Base-by-base conservation (phyloP, 1,284 basidiomycete species). In the Laetiporus sulphureus region DNA sequence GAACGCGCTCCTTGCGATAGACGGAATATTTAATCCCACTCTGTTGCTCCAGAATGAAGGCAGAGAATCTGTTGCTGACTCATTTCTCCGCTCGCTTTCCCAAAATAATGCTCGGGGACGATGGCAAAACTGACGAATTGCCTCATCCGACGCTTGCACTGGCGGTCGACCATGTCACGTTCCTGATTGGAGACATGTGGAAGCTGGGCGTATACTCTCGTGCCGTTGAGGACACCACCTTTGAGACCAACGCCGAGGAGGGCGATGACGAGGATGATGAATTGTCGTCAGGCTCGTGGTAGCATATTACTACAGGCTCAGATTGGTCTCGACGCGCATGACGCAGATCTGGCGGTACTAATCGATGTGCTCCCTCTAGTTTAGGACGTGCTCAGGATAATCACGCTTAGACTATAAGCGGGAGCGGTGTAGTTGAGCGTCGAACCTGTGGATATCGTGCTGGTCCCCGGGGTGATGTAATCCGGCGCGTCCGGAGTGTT, bases 11-110 rank as follows among this genome's bases (percentile, higher is more conserved):
- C n/a, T n/a, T n/a, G n/a, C n/a, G n/a, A n/a, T n/a, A n/a, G n/a
- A n/a, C n/a, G n/a, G n/a, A n/a, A n/a, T n/a, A n/a, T n/a, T n/a
- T n/a, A n/a, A n/a, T n/a, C n/a, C n/a, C n/a, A n/a, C n/a, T n/a
- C n/a, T n/a, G n/a, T n/a, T n/a, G n/a, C n/a, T n/a, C n/a, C 53
- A 91, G 86, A 50, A 94, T 95, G 91, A 69, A 75, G 5, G 92
- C 91, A 1, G 67, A 79, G 43, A 81, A 91, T 51, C 71, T 91
- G 19, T 73, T 98, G 25, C 73, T 98, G 19, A 98, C 93, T 2
- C 94, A 98, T 62, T 98, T 98, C 63, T 96, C 92, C 10, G 89
- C 91, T 42, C 80, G 94, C 10, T 96, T 96, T 62, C 92, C 93
- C 11, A 92, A 90, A 56, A 70, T 93, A 55, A 41, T 34, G 36